Percentiles rank a stretch among this genome's conserved stretches.
Conservation (phyloP, 345 rosid species). For the Dovyalis caffra region DNA sequence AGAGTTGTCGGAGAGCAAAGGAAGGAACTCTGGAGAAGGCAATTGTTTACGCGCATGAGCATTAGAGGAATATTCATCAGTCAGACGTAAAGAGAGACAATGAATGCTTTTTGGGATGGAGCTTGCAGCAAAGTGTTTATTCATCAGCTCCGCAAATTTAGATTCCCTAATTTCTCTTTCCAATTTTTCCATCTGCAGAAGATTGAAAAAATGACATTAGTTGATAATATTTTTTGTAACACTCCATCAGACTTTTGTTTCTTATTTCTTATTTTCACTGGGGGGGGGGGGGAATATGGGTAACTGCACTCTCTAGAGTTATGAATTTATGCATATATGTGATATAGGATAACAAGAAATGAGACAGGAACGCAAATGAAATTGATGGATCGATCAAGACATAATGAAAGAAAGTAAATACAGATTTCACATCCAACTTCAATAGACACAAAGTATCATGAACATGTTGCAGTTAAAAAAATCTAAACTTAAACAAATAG, state of each 20-base stretch:
- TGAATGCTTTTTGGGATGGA: conserved; percentile 97
- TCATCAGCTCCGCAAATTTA: conserved; percentile 90
- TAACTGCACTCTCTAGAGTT: not conserved
- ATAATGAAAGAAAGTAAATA: not conserved
- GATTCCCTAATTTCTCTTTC: conserved; percentile 90
- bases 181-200: conserved; percentile 79
- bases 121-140: conserved; percentile 99
- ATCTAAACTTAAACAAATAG: not conserved
- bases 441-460: not conserved
- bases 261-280: not conserved
- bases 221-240: not conserved
- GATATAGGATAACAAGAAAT: not conserved
- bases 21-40: conserved; percentile 98
- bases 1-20: conserved; percentile 85
- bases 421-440: not conserved
- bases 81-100: conserved; percentile 90
- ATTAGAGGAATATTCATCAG: conserved; percentile 98
- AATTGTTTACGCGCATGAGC: conserved; percentile 97
- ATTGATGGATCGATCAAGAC: not conserved
- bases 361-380: not conserved
- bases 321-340: not conserved
- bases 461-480: not conserved
- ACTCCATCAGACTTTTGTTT: not conserved
- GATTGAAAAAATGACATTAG: conserved; percentile 12
- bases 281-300: not conserved